These are phyloP conservation scores for Lophium mytilinum DNA, from an alignment of 495 filamentous ascomycete genomes.

Conservation along the genomic window DNA sequence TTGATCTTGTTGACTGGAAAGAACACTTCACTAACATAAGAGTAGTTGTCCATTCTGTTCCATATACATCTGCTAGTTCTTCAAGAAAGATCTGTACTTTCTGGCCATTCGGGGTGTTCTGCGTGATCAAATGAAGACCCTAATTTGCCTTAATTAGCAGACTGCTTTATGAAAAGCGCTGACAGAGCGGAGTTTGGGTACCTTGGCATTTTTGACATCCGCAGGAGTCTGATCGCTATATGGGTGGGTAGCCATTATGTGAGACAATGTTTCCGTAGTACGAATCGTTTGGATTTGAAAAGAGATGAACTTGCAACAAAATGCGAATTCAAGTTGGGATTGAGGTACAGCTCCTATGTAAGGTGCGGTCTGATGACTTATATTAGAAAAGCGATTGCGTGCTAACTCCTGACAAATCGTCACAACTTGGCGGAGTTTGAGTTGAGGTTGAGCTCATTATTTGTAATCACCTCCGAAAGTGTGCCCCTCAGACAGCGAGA, in stretches of 20 bases:
- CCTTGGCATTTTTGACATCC: constrained; percentile 38
- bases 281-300: too few species aligned
- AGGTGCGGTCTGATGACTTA: too few species aligned
- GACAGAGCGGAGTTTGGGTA: background rate
- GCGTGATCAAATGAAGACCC: constrained; percentile 36
- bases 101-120: constrained; percentile 34
- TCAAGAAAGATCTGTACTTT: constrained; percentile 33
- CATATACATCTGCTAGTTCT: constrained; percentile 40
- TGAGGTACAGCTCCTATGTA: too few species aligned
- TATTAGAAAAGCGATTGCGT: too few species aligned
- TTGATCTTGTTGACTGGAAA: background rate
- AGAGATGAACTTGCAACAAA: too few species aligned
- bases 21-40: constrained; percentile 29
- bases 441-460: too few species aligned
- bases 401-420: too few species aligned
- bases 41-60: constrained; percentile 44
- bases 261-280: background rate
- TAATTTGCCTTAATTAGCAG: background rate
- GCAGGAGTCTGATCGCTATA: constrained; percentile 38
- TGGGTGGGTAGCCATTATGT: constrained; percentile 30
- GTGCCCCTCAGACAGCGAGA: too few species aligned
- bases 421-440: too few species aligned
- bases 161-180: background rate
- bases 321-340: too few species aligned
- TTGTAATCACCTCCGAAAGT: too few species aligned